A percentile compares a stretch with the other conserved stretches of the same genome.
phyloP scores from a whole-genome alignment of 2,329 filamentous ascomycete genomes.

The Arthrobotrys sinensis region DNA sequence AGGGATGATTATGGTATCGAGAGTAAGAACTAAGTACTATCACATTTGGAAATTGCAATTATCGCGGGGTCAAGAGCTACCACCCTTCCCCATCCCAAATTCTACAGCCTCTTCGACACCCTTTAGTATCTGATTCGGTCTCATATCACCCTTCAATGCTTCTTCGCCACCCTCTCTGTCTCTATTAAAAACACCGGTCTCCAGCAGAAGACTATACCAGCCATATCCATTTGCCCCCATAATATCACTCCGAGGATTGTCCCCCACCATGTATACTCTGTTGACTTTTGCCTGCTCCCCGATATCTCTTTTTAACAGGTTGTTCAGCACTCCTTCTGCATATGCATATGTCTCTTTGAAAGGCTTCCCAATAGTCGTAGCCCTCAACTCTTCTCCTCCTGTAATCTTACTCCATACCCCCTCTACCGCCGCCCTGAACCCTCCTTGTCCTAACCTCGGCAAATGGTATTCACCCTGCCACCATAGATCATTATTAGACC shows the following conservation, averaged over 20 bases:
- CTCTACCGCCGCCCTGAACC: constrained; percentile 84
- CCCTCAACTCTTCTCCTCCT: constrained; percentile 73
- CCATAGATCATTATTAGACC: constrained; percentile 89
- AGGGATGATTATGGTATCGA: background rate
- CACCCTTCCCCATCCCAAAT: constrained; percentile 79
- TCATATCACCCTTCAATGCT: constrained; percentile 69
- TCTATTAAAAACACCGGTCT: constrained; percentile 80
- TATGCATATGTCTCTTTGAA: constrained; percentile 83
- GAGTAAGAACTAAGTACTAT: no score
- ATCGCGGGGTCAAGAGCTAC: constrained; percentile 59
- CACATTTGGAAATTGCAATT: no score
- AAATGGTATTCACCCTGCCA: constrained; percentile 90
- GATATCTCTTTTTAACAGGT: constrained; percentile 63
- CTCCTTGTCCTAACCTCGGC: constrained; percentile 90
- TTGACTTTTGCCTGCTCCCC: constrained; percentile 71
- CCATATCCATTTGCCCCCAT: constrained; percentile 85
- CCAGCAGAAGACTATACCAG: constrained; percentile 84
- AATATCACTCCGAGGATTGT: constrained; percentile 92
- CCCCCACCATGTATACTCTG: constrained; percentile 93
- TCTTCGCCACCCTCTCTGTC: constrained; percentile 51
- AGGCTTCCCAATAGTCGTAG: constrained; percentile 86
- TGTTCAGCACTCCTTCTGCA: constrained; percentile 80
- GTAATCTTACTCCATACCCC: constrained; percentile 79
- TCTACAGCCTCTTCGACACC: constrained; percentile 83
- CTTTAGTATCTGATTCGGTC: constrained; percentile 77